Evolutionary conservation across 73 alveolate genomes (phyloP).

Genomic region (Strombidium stylifer): DNA sequence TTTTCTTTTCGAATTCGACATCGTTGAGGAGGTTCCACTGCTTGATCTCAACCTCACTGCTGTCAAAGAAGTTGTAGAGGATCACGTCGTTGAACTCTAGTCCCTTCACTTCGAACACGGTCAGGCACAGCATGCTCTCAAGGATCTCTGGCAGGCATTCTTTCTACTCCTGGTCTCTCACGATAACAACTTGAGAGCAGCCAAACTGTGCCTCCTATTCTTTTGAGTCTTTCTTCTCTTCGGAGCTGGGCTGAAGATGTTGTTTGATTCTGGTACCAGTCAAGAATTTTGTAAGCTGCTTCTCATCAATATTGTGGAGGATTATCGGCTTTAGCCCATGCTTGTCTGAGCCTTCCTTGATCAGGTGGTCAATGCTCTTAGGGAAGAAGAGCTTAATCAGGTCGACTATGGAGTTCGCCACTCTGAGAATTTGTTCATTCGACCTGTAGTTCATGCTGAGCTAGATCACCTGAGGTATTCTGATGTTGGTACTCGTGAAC

Average conservation of each 20-base stretch:
- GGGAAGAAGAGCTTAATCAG: slow-evolving; percentile 82
- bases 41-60: slow-evolving; percentile 37
- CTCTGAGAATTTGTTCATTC: slow-evolving; percentile 68
- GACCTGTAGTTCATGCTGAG: slow-evolving; percentile 75
- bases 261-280: slow-evolving; percentile 22
- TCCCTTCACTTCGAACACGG: slow-evolving; percentile 93
- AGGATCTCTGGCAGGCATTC: slow-evolving; percentile 61
- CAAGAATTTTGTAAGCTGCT: slow-evolving; percentile 3
- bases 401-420: slow-evolving; percentile 76
- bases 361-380: slow-evolving; percentile 70
- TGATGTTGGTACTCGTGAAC: slow-evolving; percentile 27
- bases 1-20: too few relatives aligned
- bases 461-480: slow-evolving; percentile 47
- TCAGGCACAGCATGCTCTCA: slow-evolving; percentile 73
- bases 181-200: slow-evolving; percentile 79
- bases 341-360: slow-evolving; percentile 65
- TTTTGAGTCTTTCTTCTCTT: too few relatives aligned
- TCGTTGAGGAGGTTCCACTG: slow-evolving; percentile 63
- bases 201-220: too few relatives aligned
- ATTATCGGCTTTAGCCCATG: slow-evolving; percentile 81
- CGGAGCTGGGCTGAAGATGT: too few relatives aligned
- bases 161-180: slow-evolving; percentile 75
- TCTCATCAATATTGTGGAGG: slow-evolving; percentile 28
- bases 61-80: slow-evolving; percentile 71
- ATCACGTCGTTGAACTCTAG: slow-evolving; percentile 93